These are phyloP conservation scores for Musa balbisiana DNA, from an alignment of 202 grass and related monocot genomes.

Conservation along the genomic window DNA sequence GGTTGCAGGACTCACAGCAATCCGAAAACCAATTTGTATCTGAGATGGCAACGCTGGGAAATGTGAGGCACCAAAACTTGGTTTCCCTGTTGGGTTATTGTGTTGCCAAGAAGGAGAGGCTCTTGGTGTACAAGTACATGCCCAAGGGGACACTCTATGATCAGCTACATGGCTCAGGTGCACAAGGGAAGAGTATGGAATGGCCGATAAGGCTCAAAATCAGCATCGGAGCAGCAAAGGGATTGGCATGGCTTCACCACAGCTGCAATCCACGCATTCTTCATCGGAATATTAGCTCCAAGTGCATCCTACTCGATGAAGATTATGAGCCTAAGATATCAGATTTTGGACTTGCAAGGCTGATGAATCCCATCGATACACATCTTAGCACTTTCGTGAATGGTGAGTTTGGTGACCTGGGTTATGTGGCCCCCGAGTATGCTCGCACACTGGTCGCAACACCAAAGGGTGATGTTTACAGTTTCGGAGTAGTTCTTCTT, in stretches of 20 bases:
- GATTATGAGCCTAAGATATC: slow-evolving; percentile 88
- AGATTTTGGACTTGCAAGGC: slow-evolving; percentile 84
- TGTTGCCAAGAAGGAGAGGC: slow-evolving; percentile 72
- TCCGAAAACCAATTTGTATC: slow-evolving; percentile 67
- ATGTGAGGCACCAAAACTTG: slow-evolving; percentile 52
- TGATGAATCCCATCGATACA: slow-evolving; percentile 97
- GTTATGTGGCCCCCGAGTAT: slow-evolving; percentile 91
- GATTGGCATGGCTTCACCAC: slow-evolving; percentile 96
- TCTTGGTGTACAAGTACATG: slow-evolving; percentile 82
- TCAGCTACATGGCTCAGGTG: slow-evolving; percentile 31
- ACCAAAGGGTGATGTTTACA: slow-evolving; percentile 83
- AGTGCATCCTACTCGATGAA: slow-evolving; percentile 89
- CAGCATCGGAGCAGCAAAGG: slow-evolving; percentile 60
- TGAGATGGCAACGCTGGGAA: slow-evolving; percentile 82
- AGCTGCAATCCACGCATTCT: slow-evolving; percentile 93
- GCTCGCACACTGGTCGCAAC: slow-evolving; percentile 79
- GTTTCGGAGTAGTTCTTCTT: slow-evolving; percentile 87
- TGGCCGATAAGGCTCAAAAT: slow-evolving; percentile 80
- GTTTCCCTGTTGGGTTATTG: slow-evolving; percentile 79
- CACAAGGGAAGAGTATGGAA: slow-evolving; percentile 28
- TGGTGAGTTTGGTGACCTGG: slow-evolving; percentile 90
- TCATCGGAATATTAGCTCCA: slow-evolving; percentile 93
- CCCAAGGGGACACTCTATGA: slow-evolving; percentile 59
- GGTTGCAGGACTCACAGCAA: slow-evolving; percentile 67
- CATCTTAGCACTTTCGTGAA: slow-evolving; percentile 95